Base-by-base conservation (phyloP, 768 basidiomycete species). In the Hericium alpestre region DNA sequence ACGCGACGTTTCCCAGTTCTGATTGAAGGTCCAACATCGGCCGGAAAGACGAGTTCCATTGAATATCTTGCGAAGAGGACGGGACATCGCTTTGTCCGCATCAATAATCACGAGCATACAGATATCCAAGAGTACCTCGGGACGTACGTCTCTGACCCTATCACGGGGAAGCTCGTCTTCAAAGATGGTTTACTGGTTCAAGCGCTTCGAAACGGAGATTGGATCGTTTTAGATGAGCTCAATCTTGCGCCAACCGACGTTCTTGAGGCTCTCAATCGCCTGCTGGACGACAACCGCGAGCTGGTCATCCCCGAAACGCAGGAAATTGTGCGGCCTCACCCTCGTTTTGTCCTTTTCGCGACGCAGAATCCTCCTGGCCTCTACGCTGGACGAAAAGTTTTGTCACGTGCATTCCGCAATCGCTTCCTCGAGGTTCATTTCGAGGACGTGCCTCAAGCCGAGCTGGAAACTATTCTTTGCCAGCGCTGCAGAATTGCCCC, bases 31-130 rank as follows among this genome's bases (percentile, higher is more conserved):
- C 96, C 95, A 0, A 99, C 96, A 0, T 98, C 96, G 1, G 89
- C 87, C 56, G 96, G 96, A 40, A 99, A 99, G 75, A 99, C 96
- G 2, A 93, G 91, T 63, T 90, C 95, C 1, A 84, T 99, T 48
- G 94, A 97, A 71, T 98, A 94, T 69, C 80, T 99, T 27, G 95
- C 96, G 5, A 82, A 82, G 59, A 79, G 88, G 56, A 96, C 93
- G 0, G 95, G 96, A 0, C 96, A 99, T 73, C 83, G 80, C 38
- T 98, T 97, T 70, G 84, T 99, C 32, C 90, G 96, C 41, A 97
- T 99, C 77, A 99, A 99, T 74, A 99, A 99, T 65, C 96, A 99
- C 72, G 96, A 99, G 61, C 96, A 98, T 66, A 99, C 96, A 5
- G 96, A 99, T 66, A 96, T 99, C 52, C 96, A 99, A 66, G 96